These are phyloP conservation scores for Allium fistulosum DNA, from an alignment of 106 monocot genomes.

Conservation along the genomic window DNA sequence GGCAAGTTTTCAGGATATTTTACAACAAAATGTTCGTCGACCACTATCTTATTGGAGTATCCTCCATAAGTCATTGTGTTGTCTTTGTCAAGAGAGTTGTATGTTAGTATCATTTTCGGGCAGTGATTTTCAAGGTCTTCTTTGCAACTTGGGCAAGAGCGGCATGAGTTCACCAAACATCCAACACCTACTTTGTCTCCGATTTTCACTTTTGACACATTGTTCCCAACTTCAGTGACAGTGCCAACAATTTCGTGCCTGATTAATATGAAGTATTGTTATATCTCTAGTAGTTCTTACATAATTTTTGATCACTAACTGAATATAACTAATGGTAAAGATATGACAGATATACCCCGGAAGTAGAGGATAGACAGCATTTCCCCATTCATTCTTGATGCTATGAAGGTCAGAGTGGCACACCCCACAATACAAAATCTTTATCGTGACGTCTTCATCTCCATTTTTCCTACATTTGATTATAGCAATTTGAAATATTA, in stretches of 20 bases:
- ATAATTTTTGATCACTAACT: too few relatives aligned
- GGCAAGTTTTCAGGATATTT: constrained; percentile 48
- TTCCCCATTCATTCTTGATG: not conserved
- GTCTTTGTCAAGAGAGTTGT: constrained; percentile 26
- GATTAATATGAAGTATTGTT: not conserved
- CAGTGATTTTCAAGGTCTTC: constrained; percentile 58
- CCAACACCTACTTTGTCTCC: constrained; percentile 75
- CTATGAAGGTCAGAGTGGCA: not conserved
- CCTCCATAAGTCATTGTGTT: constrained; percentile 55
- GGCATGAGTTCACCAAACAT: constrained; percentile 55
- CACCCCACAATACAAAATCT: not conserved
- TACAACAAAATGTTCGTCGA: constrained; percentile 45
- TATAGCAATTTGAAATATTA: too few relatives aligned
- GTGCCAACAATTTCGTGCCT: constrained; percentile 77
- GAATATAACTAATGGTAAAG: too few relatives aligned
- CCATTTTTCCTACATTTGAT: not conserved
- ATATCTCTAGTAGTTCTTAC: too few relatives aligned
- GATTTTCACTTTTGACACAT: constrained; percentile 47
- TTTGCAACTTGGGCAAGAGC: constrained; percentile 37
- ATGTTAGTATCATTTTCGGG: constrained; percentile 30
- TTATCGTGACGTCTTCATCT: not conserved
- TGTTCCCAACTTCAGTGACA: constrained; percentile 49
- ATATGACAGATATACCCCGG: not conserved
- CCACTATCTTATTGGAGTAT: constrained; percentile 50
- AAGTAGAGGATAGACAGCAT: not conserved